Base-by-base conservation (phyloP, 805 yeast species). In the Candida vaughaniae region DNA sequence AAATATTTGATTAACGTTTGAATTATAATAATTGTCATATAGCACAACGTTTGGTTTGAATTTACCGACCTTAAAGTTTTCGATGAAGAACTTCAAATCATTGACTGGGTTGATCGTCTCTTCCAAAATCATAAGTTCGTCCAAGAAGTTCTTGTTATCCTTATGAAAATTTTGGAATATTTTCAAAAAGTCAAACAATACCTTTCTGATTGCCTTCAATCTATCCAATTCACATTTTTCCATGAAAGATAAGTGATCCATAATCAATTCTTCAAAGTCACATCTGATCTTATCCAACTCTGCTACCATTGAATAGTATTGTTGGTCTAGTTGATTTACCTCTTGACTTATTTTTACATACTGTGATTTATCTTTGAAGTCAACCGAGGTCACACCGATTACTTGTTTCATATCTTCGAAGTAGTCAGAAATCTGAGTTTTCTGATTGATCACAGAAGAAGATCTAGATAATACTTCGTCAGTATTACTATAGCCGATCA, bases 191-290 rank as follows among this genome's bases (percentile, higher is more conserved):
- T 86, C 95, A 35, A 78, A 69, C 8, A 84, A 74, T 1, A 81
- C 90, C 42, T 84, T 82, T 56, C 86, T 85, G 43, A 87, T 64
- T 0, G 93, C 93, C 45, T 73, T 71, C 41, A 85, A 66, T 45
- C 96, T 73, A 60, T 87, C 95, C 23, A 76, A 58, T 60, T 87
- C 95, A 62, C 93, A 86, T 49, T 80, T 75, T 55, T 86, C 91
- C 85, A 87, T 78, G 55, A 82, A 85, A 16, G 80, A 61, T 34
- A 82, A 64, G 52, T 85, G 90, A 47, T 82, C 90, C 56, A 82
- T 73, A 39, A 83, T 69, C 22, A 74, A 55, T 51, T 84, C 91
- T 57, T 88, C 95, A 31, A 85, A 69, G 31, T 78, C 79, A 56
- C 93, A 83, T 41, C 95, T 71, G 10, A 76, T 58, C 29, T 69